A percentile compares a stretch with the other conserved stretches of the same genome.
Conservation (phyloP, 306 rosid genomes). For the Ormosia emarginata region DNA sequence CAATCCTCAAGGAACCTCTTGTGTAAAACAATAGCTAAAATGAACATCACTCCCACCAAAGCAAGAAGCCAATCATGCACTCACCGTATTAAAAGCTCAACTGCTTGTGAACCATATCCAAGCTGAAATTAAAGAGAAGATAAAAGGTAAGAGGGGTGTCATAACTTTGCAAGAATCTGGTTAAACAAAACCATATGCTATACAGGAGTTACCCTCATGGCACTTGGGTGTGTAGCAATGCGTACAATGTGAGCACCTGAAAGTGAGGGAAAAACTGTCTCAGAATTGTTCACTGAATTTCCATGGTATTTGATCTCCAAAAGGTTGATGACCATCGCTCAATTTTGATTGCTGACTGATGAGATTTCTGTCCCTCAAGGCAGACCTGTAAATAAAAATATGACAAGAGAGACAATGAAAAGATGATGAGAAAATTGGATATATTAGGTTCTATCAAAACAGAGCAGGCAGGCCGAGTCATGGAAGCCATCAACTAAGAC, state of each 20-base stretch:
- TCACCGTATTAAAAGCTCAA: conserved; percentile 88
- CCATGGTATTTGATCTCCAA: conserved; percentile 96
- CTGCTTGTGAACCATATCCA: conserved; percentile 98
- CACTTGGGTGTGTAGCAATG: conserved; percentile 95
- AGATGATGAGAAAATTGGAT: background rate
- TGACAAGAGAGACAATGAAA: background rate
- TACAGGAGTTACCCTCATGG: conserved; percentile 66
- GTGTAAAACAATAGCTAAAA: conserved; percentile 1
- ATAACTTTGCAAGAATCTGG: conserved; percentile 10
- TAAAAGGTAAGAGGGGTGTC: background rate
- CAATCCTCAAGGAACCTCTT: background rate
- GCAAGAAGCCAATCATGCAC: conserved; percentile 29
- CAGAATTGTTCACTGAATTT: conserved; percentile 92
- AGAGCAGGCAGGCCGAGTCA: background rate
- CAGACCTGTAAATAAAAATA: conserved; percentile 48
- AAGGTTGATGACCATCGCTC: conserved; percentile 80
- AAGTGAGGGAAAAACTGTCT: conserved; percentile 80
- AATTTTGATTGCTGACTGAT: conserved; percentile 69
- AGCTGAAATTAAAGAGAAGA: conserved; percentile 49
- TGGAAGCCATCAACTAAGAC: background rate
- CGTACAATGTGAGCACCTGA: conserved; percentile 98
- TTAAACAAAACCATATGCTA: conserved; percentile 11
- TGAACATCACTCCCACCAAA: background rate
- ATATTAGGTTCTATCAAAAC: background rate
- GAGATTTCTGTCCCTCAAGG: conserved; percentile 93